Percentiles rank a stretch among this genome's conserved stretches.
These are phyloP conservation scores for Pichia sp. DNA, from an alignment of 1,139 yeast species.

Conservation along the genomic window DNA sequence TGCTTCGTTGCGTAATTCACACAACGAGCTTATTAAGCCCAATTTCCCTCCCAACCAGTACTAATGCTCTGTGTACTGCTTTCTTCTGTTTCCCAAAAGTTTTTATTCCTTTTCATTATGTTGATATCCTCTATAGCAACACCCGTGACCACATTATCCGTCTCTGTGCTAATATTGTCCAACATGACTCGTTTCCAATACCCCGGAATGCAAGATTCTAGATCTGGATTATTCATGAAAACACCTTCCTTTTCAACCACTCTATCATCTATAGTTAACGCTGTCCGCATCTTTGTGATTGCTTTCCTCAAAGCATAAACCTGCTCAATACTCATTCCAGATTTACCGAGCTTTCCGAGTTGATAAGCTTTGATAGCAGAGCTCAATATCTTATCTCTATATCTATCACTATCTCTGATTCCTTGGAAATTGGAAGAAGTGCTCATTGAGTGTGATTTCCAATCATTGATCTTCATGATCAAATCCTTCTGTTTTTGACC, in stretches of 20 bases:
- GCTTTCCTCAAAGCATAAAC: slow-evolving; percentile 2
- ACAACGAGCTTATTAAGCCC: slow-evolving; percentile 21
- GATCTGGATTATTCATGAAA: slow-evolving; percentile 23
- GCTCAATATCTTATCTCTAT: too few species aligned
- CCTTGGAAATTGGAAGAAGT: too few species aligned
- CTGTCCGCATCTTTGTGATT: slow-evolving; percentile 3
- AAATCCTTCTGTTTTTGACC: slow-evolving; percentile 6
- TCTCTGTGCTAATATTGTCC: slow-evolving; percentile 16
- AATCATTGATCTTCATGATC: slow-evolving; percentile 8
- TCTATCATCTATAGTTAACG: slow-evolving; percentile 4
- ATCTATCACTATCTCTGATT: too few species aligned
- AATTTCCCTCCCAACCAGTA: slow-evolving; percentile 22
- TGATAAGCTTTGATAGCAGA: too few species aligned
- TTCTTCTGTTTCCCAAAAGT: slow-evolving; percentile 23
- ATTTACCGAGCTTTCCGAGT: slow-evolving; percentile 1
- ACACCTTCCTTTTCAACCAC: slow-evolving; percentile 13
- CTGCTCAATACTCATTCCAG: background rate
- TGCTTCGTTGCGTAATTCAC: too few species aligned
- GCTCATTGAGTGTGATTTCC: too few species aligned
- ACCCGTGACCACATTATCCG: slow-evolving; percentile 2
- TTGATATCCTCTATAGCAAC: slow-evolving; percentile 1
- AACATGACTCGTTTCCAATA: slow-evolving; percentile 22
- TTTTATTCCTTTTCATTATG: slow-evolving; percentile 1
- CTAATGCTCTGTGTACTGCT: slow-evolving; percentile 21
- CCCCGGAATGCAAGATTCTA: slow-evolving; percentile 24